Evolutionary conservation across 2,329 filamentous ascomycete genomes (phyloP).

Genomic region (Escovopsis weberi): DNA sequence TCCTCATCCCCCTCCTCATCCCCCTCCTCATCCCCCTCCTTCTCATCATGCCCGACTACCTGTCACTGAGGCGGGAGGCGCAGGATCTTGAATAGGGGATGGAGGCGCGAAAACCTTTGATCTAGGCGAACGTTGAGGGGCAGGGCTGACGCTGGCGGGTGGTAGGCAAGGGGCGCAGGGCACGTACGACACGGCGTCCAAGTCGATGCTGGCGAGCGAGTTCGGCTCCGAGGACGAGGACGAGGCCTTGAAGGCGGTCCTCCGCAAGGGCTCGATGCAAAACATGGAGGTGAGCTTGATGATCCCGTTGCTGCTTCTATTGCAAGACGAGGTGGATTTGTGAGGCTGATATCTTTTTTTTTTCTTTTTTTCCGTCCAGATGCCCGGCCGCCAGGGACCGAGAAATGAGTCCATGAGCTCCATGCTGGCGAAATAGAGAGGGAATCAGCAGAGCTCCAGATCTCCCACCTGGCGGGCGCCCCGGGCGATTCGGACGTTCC

Average conservation of each 20-base stretch:
- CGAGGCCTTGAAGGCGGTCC: conserved; percentile 66
- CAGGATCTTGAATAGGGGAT: no score
- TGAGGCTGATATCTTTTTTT: background rate
- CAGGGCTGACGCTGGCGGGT: no score
- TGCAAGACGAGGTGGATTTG: background rate
- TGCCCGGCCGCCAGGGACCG: conserved; percentile 34
- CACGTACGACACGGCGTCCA: conserved; percentile 59
- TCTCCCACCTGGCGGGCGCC: no score
- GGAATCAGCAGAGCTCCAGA: background rate
- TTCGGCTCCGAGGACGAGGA: conserved; percentile 74
- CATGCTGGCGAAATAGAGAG: conserved; percentile 25
- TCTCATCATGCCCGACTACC: no score
- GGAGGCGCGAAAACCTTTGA: no score
- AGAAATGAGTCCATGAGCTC: conserved; percentile 38
- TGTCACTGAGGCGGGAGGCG: no score
- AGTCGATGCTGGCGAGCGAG: conserved; percentile 63
- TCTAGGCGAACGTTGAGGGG: conserved; percentile 6
- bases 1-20: no score
- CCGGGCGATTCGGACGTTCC: no score
- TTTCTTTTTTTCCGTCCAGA: conserved; percentile 18
- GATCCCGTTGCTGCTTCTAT: background rate
- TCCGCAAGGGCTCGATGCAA: conserved; percentile 61
- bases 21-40: no score
- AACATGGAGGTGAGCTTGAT: conserved; percentile 32
- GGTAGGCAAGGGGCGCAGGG: conserved; percentile 75